Base-by-base conservation (phyloP, 768 basidiomycete species). In the Piloderma croceum region DNA sequence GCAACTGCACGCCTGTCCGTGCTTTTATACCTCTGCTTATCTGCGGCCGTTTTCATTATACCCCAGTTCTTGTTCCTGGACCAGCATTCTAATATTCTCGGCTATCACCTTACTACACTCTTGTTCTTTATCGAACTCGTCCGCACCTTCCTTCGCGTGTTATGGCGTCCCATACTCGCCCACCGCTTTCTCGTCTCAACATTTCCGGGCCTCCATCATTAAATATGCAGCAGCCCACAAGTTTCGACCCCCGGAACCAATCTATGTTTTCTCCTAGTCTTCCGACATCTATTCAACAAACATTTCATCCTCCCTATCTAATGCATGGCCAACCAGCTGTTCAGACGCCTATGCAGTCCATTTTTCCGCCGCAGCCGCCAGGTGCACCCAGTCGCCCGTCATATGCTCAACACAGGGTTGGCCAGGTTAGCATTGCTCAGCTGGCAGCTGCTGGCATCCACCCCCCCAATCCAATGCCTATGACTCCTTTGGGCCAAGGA, bases 281-380 rank as follows among this genome's bases (percentile, higher is more conserved):
- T 31, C 81, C 78, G 24, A 76, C 81, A 1, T 65, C 74, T 38
- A 47, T 81, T 18, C 77, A 77, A 50, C 73, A 73, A 19, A 62
- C 70, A 31, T 79, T 76, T 61, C 78, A 76, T 46, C 76, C 80
- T 0, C 58, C 71, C 0, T 76, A 73, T 46, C 74, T 74, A 24
- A 60, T 68, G 46, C 60, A 51, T 42, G 70, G 44, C 29, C 56
- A 24, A 38, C n/a, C 63, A 41, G 48, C 74, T 35, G 62, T 85
- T 37, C 84, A 83, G 55, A 85, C 83, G 4, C 85, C 84, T 33
- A 78, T 87, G 68, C 85, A 87, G 54, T 57, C 75, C 18, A 44
- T 49, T 15, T 83, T 79, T 61, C 70, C 66, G 24, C 61, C 54
- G 1, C 58, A 53, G 15, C 71, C 70, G 5, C 73, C 74, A 19